These are phyloP conservation scores for Penicillium sp. DNA, from an alignment of 2,329 filamentous ascomycete genomes.

Conservation along the genomic window DNA sequence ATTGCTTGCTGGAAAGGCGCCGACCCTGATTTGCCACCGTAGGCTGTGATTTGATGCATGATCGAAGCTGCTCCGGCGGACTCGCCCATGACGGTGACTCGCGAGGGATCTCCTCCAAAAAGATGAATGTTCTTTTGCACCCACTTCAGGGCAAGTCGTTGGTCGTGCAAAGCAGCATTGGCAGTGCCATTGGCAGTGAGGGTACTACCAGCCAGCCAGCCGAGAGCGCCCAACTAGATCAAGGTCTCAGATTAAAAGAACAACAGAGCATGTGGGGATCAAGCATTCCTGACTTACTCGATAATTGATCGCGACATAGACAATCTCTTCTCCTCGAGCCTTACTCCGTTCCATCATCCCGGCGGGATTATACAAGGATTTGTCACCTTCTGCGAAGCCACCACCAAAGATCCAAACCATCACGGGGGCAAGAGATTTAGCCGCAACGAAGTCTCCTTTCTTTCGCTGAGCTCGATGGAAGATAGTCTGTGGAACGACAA, in stretches of 20 bases:
- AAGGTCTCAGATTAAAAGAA: constrained; percentile 9
- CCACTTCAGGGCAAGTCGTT: constrained; percentile 63
- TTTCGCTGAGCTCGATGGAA: constrained; percentile 32
- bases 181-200: constrained; percentile 49
- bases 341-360: constrained; percentile 50
- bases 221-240: constrained; percentile 51
- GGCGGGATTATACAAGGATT: constrained; percentile 40
- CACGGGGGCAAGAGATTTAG: constrained; percentile 33
- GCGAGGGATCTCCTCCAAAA: constrained; percentile 59
- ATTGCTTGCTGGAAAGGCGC: constrained; percentile 46
- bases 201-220: constrained; percentile 52
- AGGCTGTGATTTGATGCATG: constrained; percentile 61
- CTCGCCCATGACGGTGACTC: constrained; percentile 50
- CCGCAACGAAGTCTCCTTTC: not conserved
- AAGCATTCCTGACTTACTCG: constrained; percentile 32
- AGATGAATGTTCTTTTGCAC: constrained; percentile 57
- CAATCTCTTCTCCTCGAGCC: constrained; percentile 42
- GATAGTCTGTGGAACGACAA: constrained; percentile 38
- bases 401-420: constrained; percentile 56
- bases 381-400: constrained; percentile 48
- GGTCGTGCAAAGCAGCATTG: constrained; percentile 59
- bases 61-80: constrained; percentile 59
- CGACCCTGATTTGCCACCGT: constrained; percentile 49
- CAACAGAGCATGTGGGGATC: not conserved
- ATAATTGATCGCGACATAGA: constrained; percentile 56